Evolutionary conservation across 371 early-diverging fungal species (phyloP).

Genomic region (Mortierella sp.): DNA sequence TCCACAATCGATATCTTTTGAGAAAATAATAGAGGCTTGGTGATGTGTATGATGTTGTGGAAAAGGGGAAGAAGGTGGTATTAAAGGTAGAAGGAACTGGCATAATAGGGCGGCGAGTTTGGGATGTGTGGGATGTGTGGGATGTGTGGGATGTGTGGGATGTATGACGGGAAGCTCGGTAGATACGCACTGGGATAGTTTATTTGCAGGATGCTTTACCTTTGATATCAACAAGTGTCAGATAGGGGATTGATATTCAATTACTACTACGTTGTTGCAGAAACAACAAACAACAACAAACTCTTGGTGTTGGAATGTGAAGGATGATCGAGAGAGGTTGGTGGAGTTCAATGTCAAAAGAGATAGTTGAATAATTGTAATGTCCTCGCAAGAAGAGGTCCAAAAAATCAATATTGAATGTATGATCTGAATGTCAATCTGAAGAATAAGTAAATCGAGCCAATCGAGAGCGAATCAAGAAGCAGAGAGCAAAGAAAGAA

Average conservation of each 20-base stretch:
- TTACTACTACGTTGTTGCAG: not conserved
- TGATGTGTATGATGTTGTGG: not conserved
- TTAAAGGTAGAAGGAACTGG: not conserved
- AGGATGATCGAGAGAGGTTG: not conserved
- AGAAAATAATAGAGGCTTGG: not conserved
- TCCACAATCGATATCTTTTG: not conserved
- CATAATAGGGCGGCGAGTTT: not conserved
- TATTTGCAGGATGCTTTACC: not conserved
- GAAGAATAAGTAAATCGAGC: not conserved
- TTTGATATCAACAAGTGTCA: not conserved
- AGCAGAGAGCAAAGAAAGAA: not conserved
- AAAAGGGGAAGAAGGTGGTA: no score
- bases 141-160: not conserved
- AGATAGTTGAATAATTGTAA: not conserved
- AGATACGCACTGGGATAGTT: not conserved
- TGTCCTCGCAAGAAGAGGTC: not conserved
- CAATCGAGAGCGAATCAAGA: conserved; percentile 1
- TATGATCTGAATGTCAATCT: not conserved
- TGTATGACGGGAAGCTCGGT: not conserved
- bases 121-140: no score
- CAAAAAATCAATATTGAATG: not conserved
- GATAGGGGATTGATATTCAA: not conserved
- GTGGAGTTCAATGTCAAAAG: not conserved
- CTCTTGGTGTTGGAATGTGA: not conserved
- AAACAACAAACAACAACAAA: not conserved